Evolutionary conservation across 1,284 basidiomycete genomes (phyloP).

Genomic region (Ganoderma resinaceum): DNA sequence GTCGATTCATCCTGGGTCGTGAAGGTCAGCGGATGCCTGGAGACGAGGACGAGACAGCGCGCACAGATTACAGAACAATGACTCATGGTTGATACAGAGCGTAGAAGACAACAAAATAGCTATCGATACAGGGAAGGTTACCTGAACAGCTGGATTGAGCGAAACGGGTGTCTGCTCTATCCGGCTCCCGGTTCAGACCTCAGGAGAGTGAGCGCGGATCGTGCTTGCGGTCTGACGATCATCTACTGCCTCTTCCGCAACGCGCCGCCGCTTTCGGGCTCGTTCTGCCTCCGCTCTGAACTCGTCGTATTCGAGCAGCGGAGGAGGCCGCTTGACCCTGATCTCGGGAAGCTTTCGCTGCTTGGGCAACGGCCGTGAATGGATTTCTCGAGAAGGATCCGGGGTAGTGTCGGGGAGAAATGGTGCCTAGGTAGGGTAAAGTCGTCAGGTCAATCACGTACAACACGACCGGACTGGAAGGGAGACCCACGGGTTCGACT

Average conservation of each 20-base stretch:
- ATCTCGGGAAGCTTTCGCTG: constrained; percentile 19
- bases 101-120: background rate
- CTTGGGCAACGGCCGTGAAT: constrained; percentile 5
- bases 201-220: background rate
- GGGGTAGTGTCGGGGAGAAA: background rate
- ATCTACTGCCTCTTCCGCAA: background rate
- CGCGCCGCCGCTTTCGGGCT: constrained; percentile 20
- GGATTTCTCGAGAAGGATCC: background rate
- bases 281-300: constrained; percentile 11
- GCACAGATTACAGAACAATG: background rate
- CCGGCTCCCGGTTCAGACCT: background rate
- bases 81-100: background rate
- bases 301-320: constrained; percentile 13
- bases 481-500: constrained; percentile 22
- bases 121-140: background rate
- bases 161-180: background rate
- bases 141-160: background rate
- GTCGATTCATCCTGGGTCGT: background rate
- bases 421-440: background rate
- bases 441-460: constrained; percentile 42
- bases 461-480: background rate
- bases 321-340: constrained; percentile 10
- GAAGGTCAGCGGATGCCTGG: background rate
- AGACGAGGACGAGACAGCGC: background rate
- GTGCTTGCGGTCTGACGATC: background rate